phyloP scores from a whole-genome alignment of 768 basidiomycete species.

The Pisolithus tinctorius region DNA sequence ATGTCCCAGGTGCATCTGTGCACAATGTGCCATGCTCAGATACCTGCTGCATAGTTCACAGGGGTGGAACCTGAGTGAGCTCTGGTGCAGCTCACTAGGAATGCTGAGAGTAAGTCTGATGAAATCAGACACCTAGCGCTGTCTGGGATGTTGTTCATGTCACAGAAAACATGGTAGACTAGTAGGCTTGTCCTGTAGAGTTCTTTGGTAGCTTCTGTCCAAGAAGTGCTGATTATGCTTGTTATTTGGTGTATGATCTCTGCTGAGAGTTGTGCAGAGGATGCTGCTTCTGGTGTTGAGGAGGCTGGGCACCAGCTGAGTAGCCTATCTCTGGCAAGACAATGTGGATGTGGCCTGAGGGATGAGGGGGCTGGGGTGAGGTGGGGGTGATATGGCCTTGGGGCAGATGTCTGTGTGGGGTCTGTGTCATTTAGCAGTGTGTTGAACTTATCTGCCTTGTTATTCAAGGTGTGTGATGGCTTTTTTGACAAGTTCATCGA shows the following conservation, averaged over 20 bases:
- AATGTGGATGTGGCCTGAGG: not conserved
- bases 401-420: not conserved
- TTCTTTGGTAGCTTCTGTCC: conserved; percentile 25
- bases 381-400: conserved; percentile 8
- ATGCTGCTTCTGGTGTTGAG: not conserved
- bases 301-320: not conserved
- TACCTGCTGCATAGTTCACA: conserved; percentile 30
- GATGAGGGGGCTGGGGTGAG: conserved; percentile 17
- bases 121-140: conserved; percentile 22
- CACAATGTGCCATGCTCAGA: conserved; percentile 42
- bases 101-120: conserved; percentile 20
- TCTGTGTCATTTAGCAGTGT: not conserved
- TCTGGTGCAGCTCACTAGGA: conserved; percentile 26
- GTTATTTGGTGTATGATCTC: too few species aligned
- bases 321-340: too few species aligned
- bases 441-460: not conserved
- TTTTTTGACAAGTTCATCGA: too few species aligned
- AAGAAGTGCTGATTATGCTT: conserved; percentile 20
- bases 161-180: conserved; percentile 35
- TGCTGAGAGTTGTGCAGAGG: conserved; percentile 15
- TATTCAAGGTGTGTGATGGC: not conserved
- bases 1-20: conserved; percentile 15
- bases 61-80: conserved; percentile 27
- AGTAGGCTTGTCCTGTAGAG: conserved; percentile 36
- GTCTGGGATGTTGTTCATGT: conserved; percentile 28